phyloP scores from a whole-genome alignment of 805 yeast genomes.

The Wickerhamiella sorbophila region DNA sequence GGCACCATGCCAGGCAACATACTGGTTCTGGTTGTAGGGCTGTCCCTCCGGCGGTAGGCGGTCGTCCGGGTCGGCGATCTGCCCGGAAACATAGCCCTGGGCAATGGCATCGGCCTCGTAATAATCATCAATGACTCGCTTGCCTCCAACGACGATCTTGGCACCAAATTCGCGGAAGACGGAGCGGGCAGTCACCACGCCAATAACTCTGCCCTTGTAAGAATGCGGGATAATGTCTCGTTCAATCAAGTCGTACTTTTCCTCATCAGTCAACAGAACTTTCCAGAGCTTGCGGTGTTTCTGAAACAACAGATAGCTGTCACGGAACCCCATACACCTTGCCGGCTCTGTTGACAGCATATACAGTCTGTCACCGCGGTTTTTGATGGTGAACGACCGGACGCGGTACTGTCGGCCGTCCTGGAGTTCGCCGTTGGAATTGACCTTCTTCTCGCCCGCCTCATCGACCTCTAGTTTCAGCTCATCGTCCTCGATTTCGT shows the following conservation, averaged over 20 bases:
- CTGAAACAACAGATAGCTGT: conserved; percentile 77
- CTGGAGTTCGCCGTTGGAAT: conserved; percentile 45
- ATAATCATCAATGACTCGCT: conserved; percentile 73
- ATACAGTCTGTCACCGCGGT: conserved; percentile 56
- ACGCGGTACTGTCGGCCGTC: conserved; percentile 63
- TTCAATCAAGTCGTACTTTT: conserved; percentile 69
- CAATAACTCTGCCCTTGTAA: conserved; percentile 79
- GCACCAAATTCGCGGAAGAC: conserved; percentile 89
- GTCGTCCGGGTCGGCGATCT: conserved; percentile 55
- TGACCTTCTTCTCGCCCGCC: conserved; percentile 64
- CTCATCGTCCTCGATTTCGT: conserved; percentile 59
- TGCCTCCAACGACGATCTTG: conserved; percentile 63
- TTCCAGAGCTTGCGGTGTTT: conserved; percentile 67
- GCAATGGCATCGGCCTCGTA: conserved; percentile 46
- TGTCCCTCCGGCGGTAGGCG: conserved; percentile 30
- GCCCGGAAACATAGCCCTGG: conserved; percentile 53
- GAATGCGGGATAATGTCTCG: conserved; percentile 76
- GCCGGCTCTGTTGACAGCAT: conserved; percentile 97
- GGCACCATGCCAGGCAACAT: conserved; percentile 41
- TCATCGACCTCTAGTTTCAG: conserved; percentile 61
- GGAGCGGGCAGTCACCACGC: conserved; percentile 80
- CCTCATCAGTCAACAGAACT: conserved; percentile 56
- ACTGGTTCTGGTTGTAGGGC: conserved; percentile 35
- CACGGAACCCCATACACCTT: conserved; percentile 84
- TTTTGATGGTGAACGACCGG: conserved; percentile 31